phyloP scores from a whole-genome alignment of 768 basidiomycete genomes.

The Cantharellus cinnabarinus region DNA sequence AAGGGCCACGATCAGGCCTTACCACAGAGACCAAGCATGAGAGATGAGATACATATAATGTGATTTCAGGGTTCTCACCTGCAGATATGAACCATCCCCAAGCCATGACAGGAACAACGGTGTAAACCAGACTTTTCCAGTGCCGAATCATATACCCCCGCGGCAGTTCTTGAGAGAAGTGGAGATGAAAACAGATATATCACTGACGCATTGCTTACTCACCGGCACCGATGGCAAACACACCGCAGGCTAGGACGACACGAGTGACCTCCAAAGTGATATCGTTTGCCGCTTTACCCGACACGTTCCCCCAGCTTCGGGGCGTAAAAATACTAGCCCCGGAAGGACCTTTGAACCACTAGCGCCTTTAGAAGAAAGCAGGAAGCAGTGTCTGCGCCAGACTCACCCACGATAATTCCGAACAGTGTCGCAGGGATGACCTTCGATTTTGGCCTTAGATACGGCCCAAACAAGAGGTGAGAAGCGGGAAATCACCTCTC shows the following conservation, averaged over 20 bases:
- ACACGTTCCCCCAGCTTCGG: constrained; percentile 36
- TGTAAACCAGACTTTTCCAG: constrained; percentile 72
- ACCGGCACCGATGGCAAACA: constrained; percentile 85
- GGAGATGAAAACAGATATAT: not conserved
- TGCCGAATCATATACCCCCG: constrained; percentile 85
- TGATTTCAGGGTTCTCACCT: not conserved
- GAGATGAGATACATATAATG: not conserved
- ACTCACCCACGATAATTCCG: constrained; percentile 56
- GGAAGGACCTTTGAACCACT: constrained; percentile 38
- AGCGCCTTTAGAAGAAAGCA: not conserved
- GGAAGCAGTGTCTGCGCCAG: not conserved
- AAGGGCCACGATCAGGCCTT: constrained; percentile 74
- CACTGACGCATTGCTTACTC: not conserved
- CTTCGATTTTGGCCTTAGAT: constrained; percentile 52
- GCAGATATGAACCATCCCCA: constrained; percentile 8
- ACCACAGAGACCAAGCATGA: not conserved
- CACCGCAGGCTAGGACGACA: constrained; percentile 85
- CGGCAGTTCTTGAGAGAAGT: constrained; percentile 41
- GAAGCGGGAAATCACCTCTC: not conserved
- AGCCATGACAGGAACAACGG: constrained; percentile 36
- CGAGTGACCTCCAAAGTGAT: constrained; percentile 86
- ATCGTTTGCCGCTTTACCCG: constrained; percentile 27
- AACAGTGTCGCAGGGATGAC: constrained; percentile 90
- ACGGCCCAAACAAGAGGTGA: not conserved
- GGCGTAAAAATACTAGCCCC: constrained; percentile 68